A percentile compares a stretch with the other conserved stretches of the same genome.
phyloP scores from a whole-genome alignment of 1,139 yeast species.

The Candida sojae region DNA sequence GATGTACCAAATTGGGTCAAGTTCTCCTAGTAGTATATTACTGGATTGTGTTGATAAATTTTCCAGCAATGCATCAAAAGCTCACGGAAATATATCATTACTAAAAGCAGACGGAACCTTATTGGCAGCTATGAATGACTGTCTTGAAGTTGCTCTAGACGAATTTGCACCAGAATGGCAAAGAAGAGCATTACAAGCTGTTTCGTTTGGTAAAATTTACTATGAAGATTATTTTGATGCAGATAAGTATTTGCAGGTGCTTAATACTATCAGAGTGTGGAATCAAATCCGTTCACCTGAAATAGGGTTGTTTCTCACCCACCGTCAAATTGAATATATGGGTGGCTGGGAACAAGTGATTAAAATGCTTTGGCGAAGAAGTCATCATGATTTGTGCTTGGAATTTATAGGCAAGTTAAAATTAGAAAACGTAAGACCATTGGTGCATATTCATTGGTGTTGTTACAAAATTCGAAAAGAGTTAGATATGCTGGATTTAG shows the following conservation, averaged over 20 bases:
- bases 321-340: constrained; percentile 48
- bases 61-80: constrained; percentile 72
- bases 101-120: constrained; percentile 58
- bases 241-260: constrained; percentile 59
- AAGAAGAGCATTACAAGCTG: constrained; percentile 76
- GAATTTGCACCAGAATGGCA: constrained; percentile 83
- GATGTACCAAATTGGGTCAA: constrained; percentile 79
- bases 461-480: constrained; percentile 64
- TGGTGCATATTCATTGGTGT: constrained; percentile 81
- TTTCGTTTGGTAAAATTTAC: constrained; percentile 82
- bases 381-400: constrained; percentile 63
- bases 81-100: constrained; percentile 69
- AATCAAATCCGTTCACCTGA: constrained; percentile 67
- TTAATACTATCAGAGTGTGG: constrained; percentile 64
- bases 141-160: constrained; percentile 73
- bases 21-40: constrained; percentile 79
- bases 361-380: constrained; percentile 58
- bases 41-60: constrained; percentile 81
- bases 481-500: constrained; percentile 55
- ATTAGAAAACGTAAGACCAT: constrained; percentile 48
- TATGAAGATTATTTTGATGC: constrained; percentile 49
- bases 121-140: constrained; percentile 63
- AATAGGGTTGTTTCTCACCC: constrained; percentile 70
- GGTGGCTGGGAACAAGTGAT: constrained; percentile 62
- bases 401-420: constrained; percentile 57